phyloP scores from a whole-genome alignment of 257 asterid species.

The Solanum chilense region DNA sequence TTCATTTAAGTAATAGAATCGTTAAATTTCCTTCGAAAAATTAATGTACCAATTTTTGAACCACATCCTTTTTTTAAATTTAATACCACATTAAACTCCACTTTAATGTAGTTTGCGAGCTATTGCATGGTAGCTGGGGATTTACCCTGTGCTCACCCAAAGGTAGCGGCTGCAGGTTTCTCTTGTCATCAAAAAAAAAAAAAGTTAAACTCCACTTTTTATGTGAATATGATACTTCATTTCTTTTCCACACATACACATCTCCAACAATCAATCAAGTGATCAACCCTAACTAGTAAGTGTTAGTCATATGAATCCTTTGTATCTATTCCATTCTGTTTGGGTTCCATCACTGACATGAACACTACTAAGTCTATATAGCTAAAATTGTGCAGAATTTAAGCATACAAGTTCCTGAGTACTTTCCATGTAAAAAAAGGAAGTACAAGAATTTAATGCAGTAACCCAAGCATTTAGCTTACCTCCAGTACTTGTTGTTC shows the following conservation, averaged over 20 bases:
- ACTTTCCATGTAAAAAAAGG: background rate
- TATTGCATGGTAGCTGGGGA: too few relatives aligned
- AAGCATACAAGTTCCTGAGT: background rate
- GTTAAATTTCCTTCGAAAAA: background rate
- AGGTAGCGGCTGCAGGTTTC: too few relatives aligned
- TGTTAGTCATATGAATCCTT: background rate
- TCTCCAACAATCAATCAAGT: background rate
- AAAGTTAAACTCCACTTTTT: background rate
- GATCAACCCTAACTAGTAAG: background rate
- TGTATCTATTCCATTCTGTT: background rate
- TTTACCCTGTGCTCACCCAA: too few relatives aligned
- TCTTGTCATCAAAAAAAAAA: too few relatives aligned
- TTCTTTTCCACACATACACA: background rate
- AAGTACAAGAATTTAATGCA: background rate
- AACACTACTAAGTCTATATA: background rate
- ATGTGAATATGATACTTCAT: background rate
- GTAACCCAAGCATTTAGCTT: slow-evolving; percentile 6
- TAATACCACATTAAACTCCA: background rate
- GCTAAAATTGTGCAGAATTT: background rate
- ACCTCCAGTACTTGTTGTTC: slow-evolving; percentile 99
- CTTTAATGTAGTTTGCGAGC: background rate
- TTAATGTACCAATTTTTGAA: background rate
- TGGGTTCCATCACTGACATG: background rate
- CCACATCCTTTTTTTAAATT: background rate
- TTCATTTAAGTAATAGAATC: background rate